Conservation (phyloP, 352 stramenopile genomes). For the Phytophthora sp. region DNA sequence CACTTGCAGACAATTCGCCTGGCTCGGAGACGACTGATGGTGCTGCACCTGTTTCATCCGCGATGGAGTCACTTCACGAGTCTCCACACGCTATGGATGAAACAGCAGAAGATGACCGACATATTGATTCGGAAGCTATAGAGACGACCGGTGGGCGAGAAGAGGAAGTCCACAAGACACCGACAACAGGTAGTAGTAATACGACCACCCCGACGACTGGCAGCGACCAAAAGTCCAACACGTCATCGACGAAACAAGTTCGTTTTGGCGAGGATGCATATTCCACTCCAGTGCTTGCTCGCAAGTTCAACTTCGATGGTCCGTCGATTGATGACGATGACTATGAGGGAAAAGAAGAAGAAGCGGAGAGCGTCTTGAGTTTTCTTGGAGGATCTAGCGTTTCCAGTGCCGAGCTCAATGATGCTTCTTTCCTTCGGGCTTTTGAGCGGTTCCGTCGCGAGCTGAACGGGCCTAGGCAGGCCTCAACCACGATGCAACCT, state of each 20-base stretch:
- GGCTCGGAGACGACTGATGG: background rate
- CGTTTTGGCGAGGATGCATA: conserved; percentile 57
- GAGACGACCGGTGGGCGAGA: background rate
- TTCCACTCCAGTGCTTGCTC: conserved; percentile 60
- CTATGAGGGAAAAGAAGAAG: conserved; percentile 35
- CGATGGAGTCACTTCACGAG: conserved; percentile 1
- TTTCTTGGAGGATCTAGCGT: conserved; percentile 63
- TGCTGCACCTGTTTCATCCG: conserved; percentile 6
- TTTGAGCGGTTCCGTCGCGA: conserved; percentile 56
- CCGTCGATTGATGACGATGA: conserved; percentile 59
- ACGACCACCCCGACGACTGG: conserved; percentile 52
- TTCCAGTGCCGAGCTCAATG: conserved; percentile 58
- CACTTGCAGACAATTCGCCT: conserved; percentile 24
- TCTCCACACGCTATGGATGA: background rate
- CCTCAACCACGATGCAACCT: conserved; percentile 5
- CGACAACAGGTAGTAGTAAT: conserved; percentile 33
- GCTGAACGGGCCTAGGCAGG: conserved; percentile 26
- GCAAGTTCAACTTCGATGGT: conserved; percentile 69
- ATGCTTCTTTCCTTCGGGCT: conserved; percentile 57
- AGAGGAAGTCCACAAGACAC: conserved; percentile 24
- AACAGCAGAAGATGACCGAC: background rate
- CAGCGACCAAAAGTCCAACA: conserved; percentile 52
- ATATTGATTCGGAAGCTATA: too few species aligned
- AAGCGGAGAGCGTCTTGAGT: conserved; percentile 46
- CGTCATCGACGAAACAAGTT: conserved; percentile 55